These are phyloP conservation scores for Mimosa bimucronata DNA, from an alignment of 306 rosid genomes.

Conservation along the genomic window DNA sequence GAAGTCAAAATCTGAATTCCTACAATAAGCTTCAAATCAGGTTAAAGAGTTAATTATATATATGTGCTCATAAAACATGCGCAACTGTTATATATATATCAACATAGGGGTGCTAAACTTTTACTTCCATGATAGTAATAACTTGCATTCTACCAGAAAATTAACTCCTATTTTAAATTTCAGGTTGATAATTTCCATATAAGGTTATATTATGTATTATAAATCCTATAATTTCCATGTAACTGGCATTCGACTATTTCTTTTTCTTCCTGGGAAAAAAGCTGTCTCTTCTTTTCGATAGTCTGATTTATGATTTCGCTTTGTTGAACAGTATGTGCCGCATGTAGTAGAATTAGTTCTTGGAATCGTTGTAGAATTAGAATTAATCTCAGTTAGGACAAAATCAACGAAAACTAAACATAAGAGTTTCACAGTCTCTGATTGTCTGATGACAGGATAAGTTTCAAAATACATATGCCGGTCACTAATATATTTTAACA, in stretches of 20 bases:
- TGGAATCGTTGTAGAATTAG: constrained; percentile 71
- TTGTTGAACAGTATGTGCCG: constrained; percentile 78
- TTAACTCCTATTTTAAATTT: constrained; percentile 10
- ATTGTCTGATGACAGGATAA: not conserved
- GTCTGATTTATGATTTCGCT: constrained; percentile 15
- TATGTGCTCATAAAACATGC: not conserved
- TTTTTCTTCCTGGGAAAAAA: not conserved
- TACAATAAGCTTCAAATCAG: constrained; percentile 5
- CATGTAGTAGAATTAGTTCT: constrained; percentile 79
- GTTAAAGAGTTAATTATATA: constrained; percentile 3
- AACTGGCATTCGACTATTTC: not conserved
- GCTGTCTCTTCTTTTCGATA: not conserved
- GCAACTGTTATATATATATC: not conserved
- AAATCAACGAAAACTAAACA: not conserved
- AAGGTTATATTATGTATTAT: constrained; percentile 7
- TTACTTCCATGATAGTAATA: constrained; percentile 4
- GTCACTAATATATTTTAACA: not conserved
- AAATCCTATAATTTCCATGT: not conserved
- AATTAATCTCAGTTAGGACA: not conserved
- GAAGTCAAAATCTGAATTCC: constrained; percentile 1
- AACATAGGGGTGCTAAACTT: not conserved
- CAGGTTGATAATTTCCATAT: not conserved
- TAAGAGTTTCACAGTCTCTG: not conserved
- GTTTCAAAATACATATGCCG: not conserved
- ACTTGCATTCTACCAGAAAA: constrained; percentile 33